Conservation (phyloP, 2,329 filamentous ascomycete species). For the Cercospora sojina region DNA sequence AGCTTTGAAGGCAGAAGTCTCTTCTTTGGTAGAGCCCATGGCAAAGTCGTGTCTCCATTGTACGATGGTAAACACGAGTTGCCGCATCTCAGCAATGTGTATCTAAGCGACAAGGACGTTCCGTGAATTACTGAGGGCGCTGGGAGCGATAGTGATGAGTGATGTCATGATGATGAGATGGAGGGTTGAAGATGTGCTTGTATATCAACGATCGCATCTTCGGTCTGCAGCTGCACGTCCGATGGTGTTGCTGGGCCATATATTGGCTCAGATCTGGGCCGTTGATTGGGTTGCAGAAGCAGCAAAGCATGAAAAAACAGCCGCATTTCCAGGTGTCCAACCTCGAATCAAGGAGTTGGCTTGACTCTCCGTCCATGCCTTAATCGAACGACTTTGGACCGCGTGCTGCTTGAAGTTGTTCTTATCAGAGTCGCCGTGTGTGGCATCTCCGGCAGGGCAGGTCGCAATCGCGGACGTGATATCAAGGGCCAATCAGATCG, state of each 20-base stretch:
- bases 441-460: background rate
- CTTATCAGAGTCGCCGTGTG: background rate
- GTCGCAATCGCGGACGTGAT: background rate
- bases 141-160: background rate
- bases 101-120: background rate
- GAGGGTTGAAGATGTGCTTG: background rate
- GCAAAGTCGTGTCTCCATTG: background rate
- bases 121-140: background rate
- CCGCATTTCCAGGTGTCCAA: background rate
- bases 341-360: background rate
- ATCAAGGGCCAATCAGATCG: background rate
- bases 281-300: background rate
- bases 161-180: conserved; percentile 8
- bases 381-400: background rate
- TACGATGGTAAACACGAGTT: background rate
- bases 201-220: background rate
- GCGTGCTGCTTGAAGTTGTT: background rate
- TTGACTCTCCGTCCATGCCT: background rate
- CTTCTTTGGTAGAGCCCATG: background rate
- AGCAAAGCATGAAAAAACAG: background rate
- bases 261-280: background rate
- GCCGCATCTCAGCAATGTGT: conserved; percentile 8
- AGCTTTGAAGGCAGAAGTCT: conserved; percentile 4
- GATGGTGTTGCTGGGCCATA: background rate
- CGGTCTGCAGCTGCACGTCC: background rate